These are phyloP conservation scores for Pezicula rhizophila DNA, from an alignment of 2,329 filamentous ascomycete species.

Conservation along the genomic window DNA sequence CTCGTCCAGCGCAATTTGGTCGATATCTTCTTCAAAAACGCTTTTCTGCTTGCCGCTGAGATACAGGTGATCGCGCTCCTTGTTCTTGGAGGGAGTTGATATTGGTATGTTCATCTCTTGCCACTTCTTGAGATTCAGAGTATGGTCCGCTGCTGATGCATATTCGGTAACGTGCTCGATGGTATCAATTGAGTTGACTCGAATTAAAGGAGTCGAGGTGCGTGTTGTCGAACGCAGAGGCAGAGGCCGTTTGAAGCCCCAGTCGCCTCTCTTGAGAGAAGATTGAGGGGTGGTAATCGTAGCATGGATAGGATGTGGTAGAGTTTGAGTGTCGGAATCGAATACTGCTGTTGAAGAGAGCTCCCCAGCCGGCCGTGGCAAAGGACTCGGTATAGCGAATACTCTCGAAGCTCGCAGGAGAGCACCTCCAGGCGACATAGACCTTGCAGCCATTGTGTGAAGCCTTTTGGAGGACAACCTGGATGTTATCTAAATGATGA, in stretches of 20 bases:
- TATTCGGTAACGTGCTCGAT: conserved; percentile 88
- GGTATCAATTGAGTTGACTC: conserved; percentile 74
- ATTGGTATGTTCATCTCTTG: conserved; percentile 74
- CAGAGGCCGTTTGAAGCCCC: conserved; percentile 84
- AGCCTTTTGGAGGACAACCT: not conserved
- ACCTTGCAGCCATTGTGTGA: conserved; percentile 25
- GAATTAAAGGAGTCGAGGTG: conserved; percentile 67
- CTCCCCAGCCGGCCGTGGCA: conserved; percentile 54
- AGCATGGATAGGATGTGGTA: conserved; percentile 73
- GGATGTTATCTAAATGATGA: not conserved
- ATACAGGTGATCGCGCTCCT: conserved; percentile 7
- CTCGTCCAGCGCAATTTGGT: conserved; percentile 39
- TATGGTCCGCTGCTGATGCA: conserved; percentile 74
- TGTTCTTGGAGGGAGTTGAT: conserved; percentile 40
- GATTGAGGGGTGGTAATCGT: conserved; percentile 71
- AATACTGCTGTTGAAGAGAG: conserved; percentile 41
- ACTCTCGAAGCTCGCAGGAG: conserved; percentile 83
- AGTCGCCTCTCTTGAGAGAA: conserved; percentile 74
- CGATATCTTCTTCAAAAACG: conserved; percentile 54
- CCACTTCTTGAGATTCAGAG: conserved; percentile 76
- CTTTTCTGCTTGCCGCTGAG: conserved; percentile 31
- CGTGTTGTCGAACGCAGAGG: conserved; percentile 69
- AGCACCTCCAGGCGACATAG: conserved; percentile 54
- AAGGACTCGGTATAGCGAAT: conserved; percentile 76
- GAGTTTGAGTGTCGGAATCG: conserved; percentile 64